Base-by-base conservation (phyloP, 2,329 filamentous ascomycete genomes). In the Beauveria brongniartii region DNA sequence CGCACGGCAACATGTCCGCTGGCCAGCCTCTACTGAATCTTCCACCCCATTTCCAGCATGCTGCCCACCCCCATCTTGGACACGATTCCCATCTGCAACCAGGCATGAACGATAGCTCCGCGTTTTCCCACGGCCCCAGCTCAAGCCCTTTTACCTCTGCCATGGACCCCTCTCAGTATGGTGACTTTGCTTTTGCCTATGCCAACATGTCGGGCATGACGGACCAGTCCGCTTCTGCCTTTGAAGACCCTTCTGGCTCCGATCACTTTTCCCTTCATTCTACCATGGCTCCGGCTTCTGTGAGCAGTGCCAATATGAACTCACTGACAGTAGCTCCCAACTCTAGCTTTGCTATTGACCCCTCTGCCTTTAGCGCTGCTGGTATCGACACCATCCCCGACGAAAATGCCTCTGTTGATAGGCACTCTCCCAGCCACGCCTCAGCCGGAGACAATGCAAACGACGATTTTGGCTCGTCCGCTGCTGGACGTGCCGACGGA, bases 391-490 rank as follows among this genome's bases (percentile, higher is more conserved):
- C 40, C 26, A 16, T 67, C 1, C 80, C 80, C 5, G 81, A 82
- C 28, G 76, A 78, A 41, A 75, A 70, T 51, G 77, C 74, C 47
- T 76, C 46, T 2, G 28, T 71, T 28, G 77, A 76, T 46, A 76
- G 74, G 61, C 75, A 72, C 40, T 76, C 75, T 1, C 77, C 76
- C 37, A 73, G 73, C 18, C 73, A 73, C 44, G 79, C 80, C 63
- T 75, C 78, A 2, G 69, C 84, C 53, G 82, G 83, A 51, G 83
- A 85, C 61, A 73, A 78, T 26, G 73, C 79, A 60, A 76, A 78
- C 5, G 84, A 87, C 68, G 84, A 87, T 56, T 86, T 87, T 64
- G 83, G 81, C 10, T 71, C 85, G 41, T 74, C 77, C 20, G 74
- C 73, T 41, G 73, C 74, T 51, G 74, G 72, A 20, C 75, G 76